Conservation (phyloP, 345 rosid species). For the Euphorbia lathyris region DNA sequence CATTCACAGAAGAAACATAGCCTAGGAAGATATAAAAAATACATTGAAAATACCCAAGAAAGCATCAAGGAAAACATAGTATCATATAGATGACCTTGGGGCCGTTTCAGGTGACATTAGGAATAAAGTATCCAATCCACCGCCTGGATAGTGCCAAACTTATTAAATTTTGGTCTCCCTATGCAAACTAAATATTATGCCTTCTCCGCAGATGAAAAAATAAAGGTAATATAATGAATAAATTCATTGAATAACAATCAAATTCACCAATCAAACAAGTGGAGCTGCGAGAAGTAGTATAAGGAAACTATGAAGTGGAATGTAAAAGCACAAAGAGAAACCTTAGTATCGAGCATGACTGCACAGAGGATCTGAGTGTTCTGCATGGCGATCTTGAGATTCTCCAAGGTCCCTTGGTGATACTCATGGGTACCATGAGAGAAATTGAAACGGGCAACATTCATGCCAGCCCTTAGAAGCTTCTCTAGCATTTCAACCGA, state of each 20-base stretch:
- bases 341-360: constrained; percentile 38
- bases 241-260: background rate
- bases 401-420: constrained; percentile 79
- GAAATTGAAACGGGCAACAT: constrained; percentile 96
- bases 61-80: background rate
- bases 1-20: background rate
- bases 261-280: background rate
- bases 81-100: background rate
- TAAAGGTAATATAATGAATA: background rate
- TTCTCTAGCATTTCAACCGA: constrained; percentile 81
- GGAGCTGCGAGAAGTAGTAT: too few relatives aligned
- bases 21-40: background rate
- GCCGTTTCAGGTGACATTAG: background rate
- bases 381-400: constrained; percentile 47
- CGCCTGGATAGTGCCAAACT: background rate
- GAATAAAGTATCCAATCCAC: background rate
- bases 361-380: constrained; percentile 29
- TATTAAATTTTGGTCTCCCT: background rate
- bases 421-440: constrained; percentile 96
- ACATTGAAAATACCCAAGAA: background rate
- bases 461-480: constrained; percentile 91
- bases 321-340: background rate
- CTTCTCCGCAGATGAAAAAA: background rate
- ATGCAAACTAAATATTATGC: background rate
- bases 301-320: background rate